Evolutionary conservation across 2,329 filamentous ascomycete species (phyloP), one percentile per base, ranked within the genome.

Genomic region (Colletotrichum falcatum): DNA sequence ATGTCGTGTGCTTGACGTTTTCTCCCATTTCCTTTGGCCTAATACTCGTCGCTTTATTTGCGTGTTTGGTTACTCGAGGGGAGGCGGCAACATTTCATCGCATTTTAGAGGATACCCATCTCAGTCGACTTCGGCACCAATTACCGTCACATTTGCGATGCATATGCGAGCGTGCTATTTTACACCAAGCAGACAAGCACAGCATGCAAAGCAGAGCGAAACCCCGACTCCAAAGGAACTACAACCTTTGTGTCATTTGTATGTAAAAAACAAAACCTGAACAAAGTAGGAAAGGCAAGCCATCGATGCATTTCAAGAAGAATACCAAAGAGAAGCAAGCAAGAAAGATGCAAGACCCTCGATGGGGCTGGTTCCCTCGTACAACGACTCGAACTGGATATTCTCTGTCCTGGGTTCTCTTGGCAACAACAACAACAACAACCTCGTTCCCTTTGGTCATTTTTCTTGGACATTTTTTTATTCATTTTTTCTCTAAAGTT

Each of bases 71-170:
- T 55, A 30, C 49, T 54, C 64, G 58, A 70, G 53, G 67, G 53
- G 58, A 58, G 58, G 53, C 35, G 64, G 56, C 37, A 26, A 48
- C 58, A 66, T 37, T 58, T 67, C 58, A 70, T 64, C 44, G 67
- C 67, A 70, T 70, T 67, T 67, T 70, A 70, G 64, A 70, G 64
- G 58, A 70, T 70, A 70, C 67, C 67, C 67, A 70, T 67, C 51
- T 62, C 64, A 67, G 61, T 62, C 46, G 46, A 48, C 53, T 23
- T 55, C 53, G 53, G 12, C 53, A 37, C 33, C 23, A 53, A 65
- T n/a, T 20, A 35, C 28, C 49, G 23, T 12, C 51, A 35, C 30
- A 55, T 55, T 23, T 33, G 30, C 33, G 33, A 37, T 65, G 64
- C 67, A 70, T 70, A 33, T 53, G 58, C 64, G 44, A 28, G 67